A percentile compares a stretch with the other conserved stretches of the same genome.
Evolutionary conservation across 106 monocot species (phyloP).

Genomic region (Xerophyta viscosa): DNA sequence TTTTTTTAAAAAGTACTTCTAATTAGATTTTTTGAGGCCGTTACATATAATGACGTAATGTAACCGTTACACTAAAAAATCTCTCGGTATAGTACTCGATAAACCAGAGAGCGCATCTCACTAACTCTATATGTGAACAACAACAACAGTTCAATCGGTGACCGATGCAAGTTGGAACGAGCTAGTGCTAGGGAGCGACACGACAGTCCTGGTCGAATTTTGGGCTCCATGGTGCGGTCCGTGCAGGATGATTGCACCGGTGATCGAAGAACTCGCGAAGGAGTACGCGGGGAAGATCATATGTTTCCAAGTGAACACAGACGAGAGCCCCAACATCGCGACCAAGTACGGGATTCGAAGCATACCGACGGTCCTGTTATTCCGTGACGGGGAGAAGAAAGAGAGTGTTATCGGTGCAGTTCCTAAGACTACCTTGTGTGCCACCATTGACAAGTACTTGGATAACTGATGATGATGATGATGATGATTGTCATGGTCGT

Average conservation of each 20-base stretch:
- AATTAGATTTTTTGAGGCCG: too few relatives aligned
- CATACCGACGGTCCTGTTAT: constrained; percentile 61
- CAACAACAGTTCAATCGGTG: constrained; percentile 28
- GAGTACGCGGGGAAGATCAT: constrained; percentile 46
- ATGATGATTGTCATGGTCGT: too few relatives aligned
- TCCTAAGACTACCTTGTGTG: constrained; percentile 29
- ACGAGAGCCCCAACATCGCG: constrained; percentile 49
- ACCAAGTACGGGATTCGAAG: constrained; percentile 46
- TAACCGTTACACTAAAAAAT: too few relatives aligned
- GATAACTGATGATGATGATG: too few relatives aligned
- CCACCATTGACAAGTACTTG: constrained; percentile 44
- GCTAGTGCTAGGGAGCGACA: constrained; percentile 16
- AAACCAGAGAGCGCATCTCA: too few relatives aligned
- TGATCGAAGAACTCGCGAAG: constrained; percentile 45
- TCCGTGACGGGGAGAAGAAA: constrained; percentile 55
- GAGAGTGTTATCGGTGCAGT: constrained; percentile 58
- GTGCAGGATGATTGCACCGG: constrained; percentile 48
- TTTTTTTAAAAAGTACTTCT: too few relatives aligned
- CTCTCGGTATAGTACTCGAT: too few relatives aligned
- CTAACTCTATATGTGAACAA: neutral
- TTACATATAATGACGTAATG: too few relatives aligned
- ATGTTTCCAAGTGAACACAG: constrained; percentile 65
- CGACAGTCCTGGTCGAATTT: constrained; percentile 51
- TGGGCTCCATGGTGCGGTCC: constrained; percentile 80
- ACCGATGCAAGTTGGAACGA: constrained; percentile 34